Conservation (phyloP, 2,329 filamentous ascomycete species). For the Hymenoscyphus infarciens region DNA sequence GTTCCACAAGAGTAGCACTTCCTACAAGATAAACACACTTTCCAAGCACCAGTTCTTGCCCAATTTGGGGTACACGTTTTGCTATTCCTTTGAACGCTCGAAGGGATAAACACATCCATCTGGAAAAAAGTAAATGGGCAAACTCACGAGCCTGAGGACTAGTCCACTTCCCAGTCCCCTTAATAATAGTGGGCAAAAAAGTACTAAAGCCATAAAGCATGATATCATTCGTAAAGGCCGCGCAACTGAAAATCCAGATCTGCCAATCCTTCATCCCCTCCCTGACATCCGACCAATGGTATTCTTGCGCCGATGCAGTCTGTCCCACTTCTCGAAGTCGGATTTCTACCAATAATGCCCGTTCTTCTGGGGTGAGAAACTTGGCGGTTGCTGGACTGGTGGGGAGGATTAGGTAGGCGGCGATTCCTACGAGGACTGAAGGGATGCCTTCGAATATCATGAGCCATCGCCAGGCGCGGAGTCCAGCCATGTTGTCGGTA, state of each 20-base stretch:
- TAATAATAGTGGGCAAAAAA: conserved; percentile 67
- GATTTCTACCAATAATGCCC: conserved; percentile 24
- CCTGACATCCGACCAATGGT: conserved; percentile 55
- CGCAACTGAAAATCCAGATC: conserved; percentile 56
- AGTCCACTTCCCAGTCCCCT: conserved; percentile 54
- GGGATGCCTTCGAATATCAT: conserved; percentile 38
- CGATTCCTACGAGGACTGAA: conserved; percentile 51
- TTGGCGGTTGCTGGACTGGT: conserved; percentile 57
- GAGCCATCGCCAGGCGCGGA: conserved; percentile 60
- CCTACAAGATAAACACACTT: too few relatives aligned
- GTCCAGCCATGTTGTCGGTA: conserved; percentile 56
- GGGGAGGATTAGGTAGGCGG: conserved; percentile 54
- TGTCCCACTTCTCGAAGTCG: conserved; percentile 45
- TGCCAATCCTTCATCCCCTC: conserved; percentile 61
- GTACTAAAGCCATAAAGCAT: conserved; percentile 67
- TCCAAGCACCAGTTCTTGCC: too few relatives aligned
- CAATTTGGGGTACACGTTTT: too few relatives aligned
- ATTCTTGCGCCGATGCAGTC: conserved; percentile 47
- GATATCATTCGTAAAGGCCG: conserved; percentile 58
- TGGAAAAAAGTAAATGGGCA: not conserved
- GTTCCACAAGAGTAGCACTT: too few relatives aligned
- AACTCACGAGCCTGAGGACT: conserved; percentile 47
- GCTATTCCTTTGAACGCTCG: too few relatives aligned
- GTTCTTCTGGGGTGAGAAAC: conserved; percentile 53
- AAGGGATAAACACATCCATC: not conserved